Conservation (phyloP, 2,329 filamentous ascomycete species). For the Helicocarpus griseus region DNA sequence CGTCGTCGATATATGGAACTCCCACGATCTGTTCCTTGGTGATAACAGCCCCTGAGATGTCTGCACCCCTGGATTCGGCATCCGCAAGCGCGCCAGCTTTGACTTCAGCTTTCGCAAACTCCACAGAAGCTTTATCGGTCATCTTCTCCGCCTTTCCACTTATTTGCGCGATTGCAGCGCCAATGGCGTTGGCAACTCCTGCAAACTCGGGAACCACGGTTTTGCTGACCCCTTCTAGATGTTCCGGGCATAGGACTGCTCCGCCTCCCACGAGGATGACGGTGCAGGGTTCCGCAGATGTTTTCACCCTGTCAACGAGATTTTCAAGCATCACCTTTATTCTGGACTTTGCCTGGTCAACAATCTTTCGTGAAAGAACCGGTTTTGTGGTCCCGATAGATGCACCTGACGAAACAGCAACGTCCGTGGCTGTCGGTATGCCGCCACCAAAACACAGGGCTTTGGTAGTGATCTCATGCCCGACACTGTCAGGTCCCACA, state of each 20-base stretch:
- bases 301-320: conserved; percentile 48
- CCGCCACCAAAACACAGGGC: conserved; percentile 49
- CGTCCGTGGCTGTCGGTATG: conserved; percentile 51
- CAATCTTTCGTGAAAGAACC: conserved; percentile 12
- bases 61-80: conserved; percentile 17
- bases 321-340: conserved; percentile 42
- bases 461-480: conserved; percentile 46
- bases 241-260: conserved; percentile 41
- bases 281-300: conserved; percentile 42
- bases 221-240: conserved; percentile 41
- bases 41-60: conserved; percentile 27
- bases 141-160: conserved; percentile 42
- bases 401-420: conserved; percentile 31
- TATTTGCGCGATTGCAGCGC: conserved; percentile 49
- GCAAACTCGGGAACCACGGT: conserved; percentile 44
- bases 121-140: conserved; percentile 37
- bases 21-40: conserved; percentile 47
- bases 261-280: conserved; percentile 51
- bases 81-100: conserved; percentile 16
- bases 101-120: conserved; percentile 13
- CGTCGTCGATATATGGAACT: conserved; percentile 44
- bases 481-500: conserved; percentile 55
- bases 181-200: conserved; percentile 51
- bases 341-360: conserved; percentile 19
- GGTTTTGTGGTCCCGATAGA: conserved; percentile 19